These are phyloP conservation scores for Botrytis aclada DNA, from an alignment of 2,329 filamentous ascomycete species.

Conservation along the genomic window DNA sequence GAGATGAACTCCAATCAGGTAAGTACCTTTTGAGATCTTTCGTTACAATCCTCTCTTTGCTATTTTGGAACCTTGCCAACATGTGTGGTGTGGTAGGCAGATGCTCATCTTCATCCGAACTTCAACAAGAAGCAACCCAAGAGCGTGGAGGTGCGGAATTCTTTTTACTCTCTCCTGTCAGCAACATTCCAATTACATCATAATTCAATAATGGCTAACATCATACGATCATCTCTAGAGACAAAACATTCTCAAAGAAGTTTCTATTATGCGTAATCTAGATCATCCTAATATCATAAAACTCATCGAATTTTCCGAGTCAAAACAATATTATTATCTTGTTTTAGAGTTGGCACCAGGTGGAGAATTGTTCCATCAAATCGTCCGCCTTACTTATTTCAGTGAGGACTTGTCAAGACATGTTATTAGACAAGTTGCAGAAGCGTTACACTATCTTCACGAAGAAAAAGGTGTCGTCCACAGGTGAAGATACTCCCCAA, in stretches of 20 bases:
- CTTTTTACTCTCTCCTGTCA: conserved; percentile 34
- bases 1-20: conserved; percentile 99
- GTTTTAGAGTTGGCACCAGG: conserved; percentile 92
- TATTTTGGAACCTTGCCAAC: conserved; percentile 51
- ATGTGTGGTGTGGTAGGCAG: conserved; percentile 63
- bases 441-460: conserved; percentile 89
- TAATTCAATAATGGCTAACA: conserved; percentile 17
- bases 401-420: conserved; percentile 93
- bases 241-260: conserved; percentile 96
- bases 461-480: conserved; percentile 95
- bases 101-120: conserved; percentile 90
- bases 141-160: conserved; percentile 86
- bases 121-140: conserved; percentile 94
- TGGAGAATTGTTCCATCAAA: conserved; percentile 97
- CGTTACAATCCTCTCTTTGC: conserved; percentile 33
- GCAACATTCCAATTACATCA: not conserved
- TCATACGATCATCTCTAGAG: conserved; percentile 53
- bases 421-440: conserved; percentile 92
- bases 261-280: conserved; percentile 96
- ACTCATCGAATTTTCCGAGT: conserved; percentile 90
- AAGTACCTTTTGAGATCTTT: conserved; percentile 48
- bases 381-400: conserved; percentile 96
- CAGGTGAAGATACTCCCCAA: conserved; percentile 60
- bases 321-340: conserved; percentile 94
- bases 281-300: conserved; percentile 96